Conservation (phyloP, 305 asterid species). For the Fraxinus angustifolia region DNA sequence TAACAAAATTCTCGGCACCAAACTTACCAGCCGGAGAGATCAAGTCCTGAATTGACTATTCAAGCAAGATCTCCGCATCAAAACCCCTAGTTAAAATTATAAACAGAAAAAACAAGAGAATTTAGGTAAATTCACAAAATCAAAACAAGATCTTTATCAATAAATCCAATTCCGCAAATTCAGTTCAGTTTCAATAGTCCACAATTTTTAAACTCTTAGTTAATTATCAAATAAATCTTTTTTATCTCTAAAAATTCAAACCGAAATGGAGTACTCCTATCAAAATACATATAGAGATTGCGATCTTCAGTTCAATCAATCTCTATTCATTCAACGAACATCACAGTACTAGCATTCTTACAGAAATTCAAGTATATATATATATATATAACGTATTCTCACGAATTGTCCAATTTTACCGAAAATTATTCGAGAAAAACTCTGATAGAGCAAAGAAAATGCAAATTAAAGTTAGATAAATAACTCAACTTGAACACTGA, state of each 20-base stretch:
- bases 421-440: neutral
- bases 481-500: slow-evolving; percentile 14
- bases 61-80: slow-evolving; percentile 40
- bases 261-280: neutral
- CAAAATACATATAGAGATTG: slow-evolving; percentile 27
- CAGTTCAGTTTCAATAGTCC: slow-evolving; percentile 9
- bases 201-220: neutral
- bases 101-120: slow-evolving; percentile 13
- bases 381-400: neutral
- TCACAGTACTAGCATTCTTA: slow-evolving; percentile 3
- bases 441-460: neutral
- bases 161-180: slow-evolving; percentile 9
- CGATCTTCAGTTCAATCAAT: slow-evolving; percentile 21
- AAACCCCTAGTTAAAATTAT: slow-evolving; percentile 25
- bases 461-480: slow-evolving; percentile 8
- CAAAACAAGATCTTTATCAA: slow-evolving; percentile 14
- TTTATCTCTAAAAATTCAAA: neutral
- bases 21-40: slow-evolving; percentile 40
- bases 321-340: neutral
- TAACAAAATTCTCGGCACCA: neutral
- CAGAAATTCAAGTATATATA: neutral
- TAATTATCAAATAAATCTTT: neutral
- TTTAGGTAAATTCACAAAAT: slow-evolving; percentile 19
- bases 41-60: slow-evolving; percentile 41
- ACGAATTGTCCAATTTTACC: neutral